phyloP scores from a whole-genome alignment of 2,329 filamentous ascomycete species.

The Neofusicoccum parvum region DNA sequence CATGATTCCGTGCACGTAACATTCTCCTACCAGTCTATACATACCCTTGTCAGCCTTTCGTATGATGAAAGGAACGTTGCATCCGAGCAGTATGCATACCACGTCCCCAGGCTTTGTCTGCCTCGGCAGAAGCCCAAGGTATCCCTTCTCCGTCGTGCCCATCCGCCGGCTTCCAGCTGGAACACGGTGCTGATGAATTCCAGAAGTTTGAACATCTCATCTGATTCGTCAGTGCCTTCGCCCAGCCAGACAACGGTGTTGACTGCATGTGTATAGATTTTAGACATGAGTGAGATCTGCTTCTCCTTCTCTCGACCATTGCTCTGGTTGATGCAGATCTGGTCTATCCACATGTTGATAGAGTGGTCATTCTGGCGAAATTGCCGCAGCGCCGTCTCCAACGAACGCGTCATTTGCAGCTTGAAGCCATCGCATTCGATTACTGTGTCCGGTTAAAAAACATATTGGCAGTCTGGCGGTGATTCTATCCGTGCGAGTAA shows the following conservation, averaged over 20 bases:
- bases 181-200: constrained; percentile 23
- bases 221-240: constrained; percentile 24
- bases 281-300: constrained; percentile 32
- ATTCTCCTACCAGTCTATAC: constrained; percentile 4
- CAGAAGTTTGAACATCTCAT: constrained; percentile 26
- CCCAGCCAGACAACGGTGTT: constrained; percentile 35
- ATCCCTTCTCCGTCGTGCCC: constrained; percentile 26
- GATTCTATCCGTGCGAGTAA: neutral
- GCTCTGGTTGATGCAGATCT: constrained; percentile 29
- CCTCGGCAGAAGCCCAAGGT: constrained; percentile 30
- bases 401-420: constrained; percentile 27
- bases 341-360: constrained; percentile 31
- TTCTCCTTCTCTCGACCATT: constrained; percentile 29
- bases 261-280: constrained; percentile 30
- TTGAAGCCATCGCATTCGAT: neutral
- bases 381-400: constrained; percentile 26
- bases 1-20: constrained; percentile 7
- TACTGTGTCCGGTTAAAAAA: neutral
- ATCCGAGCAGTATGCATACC: constrained; percentile 27
- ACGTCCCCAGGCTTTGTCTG: constrained; percentile 24
- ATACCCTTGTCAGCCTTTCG: neutral
- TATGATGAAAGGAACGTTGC: constrained; percentile 28
- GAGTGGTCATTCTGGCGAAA: constrained; percentile 26
- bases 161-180: constrained; percentile 27
- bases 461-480: neutral